Evolutionary conservation across 1,284 basidiomycete genomes (phyloP), one percentile per base, ranked within the genome.

Genomic region (Laetiporus sulphureus): DNA sequence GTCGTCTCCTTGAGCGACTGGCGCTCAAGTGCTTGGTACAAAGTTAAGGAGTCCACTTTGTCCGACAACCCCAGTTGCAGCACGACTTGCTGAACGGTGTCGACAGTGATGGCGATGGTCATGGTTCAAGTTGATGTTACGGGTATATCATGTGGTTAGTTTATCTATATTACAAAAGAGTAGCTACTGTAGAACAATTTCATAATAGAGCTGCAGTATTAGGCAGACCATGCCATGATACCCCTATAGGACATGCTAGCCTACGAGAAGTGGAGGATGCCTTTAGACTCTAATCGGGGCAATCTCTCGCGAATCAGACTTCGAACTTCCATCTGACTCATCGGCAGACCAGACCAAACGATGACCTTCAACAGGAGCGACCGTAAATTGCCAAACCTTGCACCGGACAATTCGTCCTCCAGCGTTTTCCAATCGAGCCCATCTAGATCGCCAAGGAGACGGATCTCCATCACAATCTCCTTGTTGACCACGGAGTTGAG

Each of bases 361-460:
- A 49, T 45, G 25, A 60, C 44, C n/a, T 49, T 49, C 29, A 59
- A 32, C 10, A 24, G n/a, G 18, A 61, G 29, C 13, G 36, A 29
- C 11, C 41, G 42, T 20, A 61, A 39, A n/a, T 25, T 18, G 15
- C 40, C 41, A 32, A 51, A 59, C 44, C 39, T 37, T 30, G 50
- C 40, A 8, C 41, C 33, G 4, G 46, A 22, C 11, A 60, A 49
- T 1, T 45, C 42, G 16, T 16, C 36, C 32, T 48, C 44, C 8
- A 60, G 39, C 10, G 33, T 38, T 18, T 36, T 47, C 60, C 57
- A 61, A 32, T 60, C 54, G 24, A 59, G 43, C n/a, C 48, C 50
- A 36, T 53, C 49, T 30, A 59, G 37, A 27, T 41, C 38, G 5
- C 59, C 59, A 34, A 61, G 48, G 20, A 61, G 48, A n/a, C 58